Conservation (phyloP, 176 grass and related monocot genomes). For the Cymbopogon citratus region DNA sequence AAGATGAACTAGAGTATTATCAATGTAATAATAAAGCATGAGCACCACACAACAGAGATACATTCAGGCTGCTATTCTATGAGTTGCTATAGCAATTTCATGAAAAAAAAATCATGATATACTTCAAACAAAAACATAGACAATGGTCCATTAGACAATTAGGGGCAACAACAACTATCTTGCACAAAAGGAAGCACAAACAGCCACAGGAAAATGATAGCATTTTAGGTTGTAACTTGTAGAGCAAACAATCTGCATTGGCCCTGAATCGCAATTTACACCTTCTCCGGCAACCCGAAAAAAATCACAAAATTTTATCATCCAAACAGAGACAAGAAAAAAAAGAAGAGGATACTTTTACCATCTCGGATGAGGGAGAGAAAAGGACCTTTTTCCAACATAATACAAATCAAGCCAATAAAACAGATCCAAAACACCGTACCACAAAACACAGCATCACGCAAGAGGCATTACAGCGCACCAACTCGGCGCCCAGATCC, state of each 20-base stretch:
- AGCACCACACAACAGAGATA: neutral
- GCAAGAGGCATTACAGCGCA: neutral
- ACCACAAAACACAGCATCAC: neutral
- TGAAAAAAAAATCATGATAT: neutral
- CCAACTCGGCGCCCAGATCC: conserved; percentile 26
- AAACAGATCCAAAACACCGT: conserved; percentile 26
- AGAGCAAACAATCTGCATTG: conserved; percentile 14
- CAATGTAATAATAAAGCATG: neutral
- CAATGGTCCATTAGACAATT: neutral
- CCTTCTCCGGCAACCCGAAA: neutral
- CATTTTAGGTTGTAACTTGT: neutral
- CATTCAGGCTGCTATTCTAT: neutral
- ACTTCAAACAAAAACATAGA: neutral
- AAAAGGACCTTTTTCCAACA: neutral
- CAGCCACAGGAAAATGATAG: neutral
- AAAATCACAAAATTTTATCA: neutral
- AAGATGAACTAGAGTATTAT: neutral
- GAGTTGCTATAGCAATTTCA: neutral
- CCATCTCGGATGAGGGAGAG: neutral
- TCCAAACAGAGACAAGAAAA: neutral
- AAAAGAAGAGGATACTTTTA: neutral
- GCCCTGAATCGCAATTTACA: neutral
- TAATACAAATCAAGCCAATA: conserved; percentile 16
- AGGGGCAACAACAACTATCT: neutral
- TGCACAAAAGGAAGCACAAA: neutral